A percentile compares a stretch with the other conserved stretches of the same genome.
phyloP scores from a whole-genome alignment of 176 grass and related monocot genomes.

The Panicum miliaceum region DNA sequence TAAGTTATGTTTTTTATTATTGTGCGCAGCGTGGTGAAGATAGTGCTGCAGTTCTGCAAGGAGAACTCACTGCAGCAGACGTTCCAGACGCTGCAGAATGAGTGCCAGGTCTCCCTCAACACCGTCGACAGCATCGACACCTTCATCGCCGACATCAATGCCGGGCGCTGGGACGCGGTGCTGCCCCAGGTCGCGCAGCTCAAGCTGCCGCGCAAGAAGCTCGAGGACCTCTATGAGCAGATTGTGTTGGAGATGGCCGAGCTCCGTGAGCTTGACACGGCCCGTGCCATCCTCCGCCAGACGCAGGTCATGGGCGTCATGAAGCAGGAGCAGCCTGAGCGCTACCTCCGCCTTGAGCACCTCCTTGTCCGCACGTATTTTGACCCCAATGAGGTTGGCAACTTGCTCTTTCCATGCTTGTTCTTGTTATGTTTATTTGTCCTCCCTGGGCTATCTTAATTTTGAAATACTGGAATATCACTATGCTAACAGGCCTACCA shows the following conservation, averaged over 20 bases:
- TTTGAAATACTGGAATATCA: conserved; percentile 33
- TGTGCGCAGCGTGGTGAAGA: conserved; percentile 86
- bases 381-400: conserved; percentile 81
- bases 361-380: conserved; percentile 94
- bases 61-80: conserved; percentile 98
- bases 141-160: conserved; percentile 79
- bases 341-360: conserved; percentile 93
- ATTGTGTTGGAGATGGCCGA: conserved; percentile 99
- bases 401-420: background rate
- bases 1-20: background rate
- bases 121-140: conserved; percentile 90
- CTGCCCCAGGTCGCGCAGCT: conserved; percentile 92
- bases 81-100: conserved; percentile 93
- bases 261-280: conserved; percentile 89
- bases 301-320: conserved; percentile 98
- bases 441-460: conserved; percentile 10
- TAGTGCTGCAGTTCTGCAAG: conserved; percentile 98
- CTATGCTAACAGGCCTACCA: conserved; percentile 73
- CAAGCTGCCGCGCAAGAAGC: conserved; percentile 86
- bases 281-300: conserved; percentile 89
- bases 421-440: conserved; percentile 13
- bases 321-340: conserved; percentile 99
- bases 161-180: conserved; percentile 90
- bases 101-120: conserved; percentile 97
- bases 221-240: conserved; percentile 98